Conservation (phyloP, 1,284 basidiomycete species). For the Amylostereum areolatum region DNA sequence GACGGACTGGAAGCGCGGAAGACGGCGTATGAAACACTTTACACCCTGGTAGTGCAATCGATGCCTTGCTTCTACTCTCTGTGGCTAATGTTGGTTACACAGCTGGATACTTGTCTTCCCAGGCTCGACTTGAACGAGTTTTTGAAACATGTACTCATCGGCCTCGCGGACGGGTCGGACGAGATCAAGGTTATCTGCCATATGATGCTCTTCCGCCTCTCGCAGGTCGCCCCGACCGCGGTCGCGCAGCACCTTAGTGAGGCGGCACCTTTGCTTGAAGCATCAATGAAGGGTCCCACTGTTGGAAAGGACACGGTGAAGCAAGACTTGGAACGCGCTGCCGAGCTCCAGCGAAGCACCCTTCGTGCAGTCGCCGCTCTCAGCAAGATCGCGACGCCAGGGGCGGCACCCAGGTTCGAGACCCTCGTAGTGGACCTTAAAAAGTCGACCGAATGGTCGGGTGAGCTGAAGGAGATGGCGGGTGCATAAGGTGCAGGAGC, state of each 20-base stretch:
- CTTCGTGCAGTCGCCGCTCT: conserved; percentile 84
- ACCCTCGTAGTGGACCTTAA: conserved; percentile 65
- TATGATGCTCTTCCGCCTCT: conserved; percentile 90
- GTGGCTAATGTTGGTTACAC: conserved; percentile 11
- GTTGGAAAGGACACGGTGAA: conserved; percentile 94
- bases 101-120: conserved; percentile 87
- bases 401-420: conserved; percentile 70
- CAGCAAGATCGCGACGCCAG: conserved; percentile 57
- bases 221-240: conserved; percentile 77
- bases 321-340: conserved; percentile 92
- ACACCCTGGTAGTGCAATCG: conserved; percentile 70
- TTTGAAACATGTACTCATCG: conserved; percentile 76
- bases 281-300: conserved; percentile 87
- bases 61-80: neutral
- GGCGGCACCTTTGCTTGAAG: conserved; percentile 73
- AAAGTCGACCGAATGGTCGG: conserved; percentile 56
- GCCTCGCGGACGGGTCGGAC: conserved; percentile 86
- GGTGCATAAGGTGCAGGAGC: too few relatives aligned
- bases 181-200: conserved; percentile 97
- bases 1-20: conserved; percentile 92
- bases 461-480: conserved; percentile 60
- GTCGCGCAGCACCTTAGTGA: conserved; percentile 87
- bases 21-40: conserved; percentile 97
- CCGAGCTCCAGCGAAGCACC: conserved; percentile 86
- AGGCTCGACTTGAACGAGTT: conserved; percentile 86